A percentile compares a stretch with the other conserved stretches of the same genome.
phyloP scores from a whole-genome alignment of 805 yeast species.

The Grigorovia jiainica region DNA sequence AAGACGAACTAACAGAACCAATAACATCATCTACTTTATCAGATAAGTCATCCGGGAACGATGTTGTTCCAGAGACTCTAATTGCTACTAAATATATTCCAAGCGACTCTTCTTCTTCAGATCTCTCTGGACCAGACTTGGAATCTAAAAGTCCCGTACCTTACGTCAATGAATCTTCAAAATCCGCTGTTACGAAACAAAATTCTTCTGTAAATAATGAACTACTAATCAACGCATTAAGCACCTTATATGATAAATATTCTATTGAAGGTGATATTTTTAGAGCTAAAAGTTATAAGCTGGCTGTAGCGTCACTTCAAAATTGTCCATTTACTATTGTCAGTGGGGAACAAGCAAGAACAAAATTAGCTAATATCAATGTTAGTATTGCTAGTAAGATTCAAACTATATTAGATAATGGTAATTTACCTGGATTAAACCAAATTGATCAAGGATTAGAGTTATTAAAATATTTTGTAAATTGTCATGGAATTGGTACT shows the following conservation, averaged over 20 bases:
- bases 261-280: slow-evolving; percentile 20
- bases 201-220: too few relatives aligned
- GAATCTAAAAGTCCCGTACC: too few relatives aligned
- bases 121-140: too few relatives aligned
- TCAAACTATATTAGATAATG: slow-evolving; percentile 18
- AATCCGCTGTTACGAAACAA: too few relatives aligned
- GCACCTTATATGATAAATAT: slow-evolving; percentile 16
- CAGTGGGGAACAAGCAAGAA: slow-evolving; percentile 21
- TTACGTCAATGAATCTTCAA: too few relatives aligned
- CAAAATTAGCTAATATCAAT: slow-evolving; percentile 17
- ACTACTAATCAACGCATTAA: slow-evolving; percentile 12
- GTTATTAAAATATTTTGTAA: slow-evolving; percentile 17
- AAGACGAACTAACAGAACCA: too few relatives aligned
- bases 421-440: slow-evolving; percentile 17
- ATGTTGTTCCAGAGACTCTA: too few relatives aligned
- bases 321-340: slow-evolving; percentile 13
- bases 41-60: too few relatives aligned
- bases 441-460: slow-evolving; percentile 9
- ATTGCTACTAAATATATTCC: too few relatives aligned
- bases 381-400: slow-evolving; percentile 26
- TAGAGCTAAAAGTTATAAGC: slow-evolving; percentile 21
- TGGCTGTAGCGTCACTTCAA: slow-evolving; percentile 19
- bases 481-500: slow-evolving; percentile 25
- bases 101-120: too few relatives aligned
- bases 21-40: too few relatives aligned